A percentile compares a stretch with the other conserved stretches of the same genome.
Evolutionary conservation across 306 rosid species (phyloP).

Genomic region (Vigna nakashimae): DNA sequence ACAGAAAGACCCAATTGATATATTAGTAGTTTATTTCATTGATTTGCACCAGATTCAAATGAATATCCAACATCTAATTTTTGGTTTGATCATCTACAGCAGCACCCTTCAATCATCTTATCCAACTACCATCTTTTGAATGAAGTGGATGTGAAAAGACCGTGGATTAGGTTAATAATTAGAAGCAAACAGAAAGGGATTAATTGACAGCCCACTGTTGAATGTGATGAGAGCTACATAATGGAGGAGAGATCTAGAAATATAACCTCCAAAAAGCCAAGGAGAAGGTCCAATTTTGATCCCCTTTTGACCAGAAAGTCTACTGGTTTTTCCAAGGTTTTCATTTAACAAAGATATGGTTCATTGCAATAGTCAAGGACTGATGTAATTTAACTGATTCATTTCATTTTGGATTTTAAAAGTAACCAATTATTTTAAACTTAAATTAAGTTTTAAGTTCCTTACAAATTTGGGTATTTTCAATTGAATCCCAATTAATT

Average conservation of each 20-base stretch:
- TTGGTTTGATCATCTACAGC: not conserved
- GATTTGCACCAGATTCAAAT: not conserved
- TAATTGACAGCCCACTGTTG: conserved; percentile 1
- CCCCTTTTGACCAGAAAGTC: not conserved
- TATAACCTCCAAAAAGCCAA: not conserved
- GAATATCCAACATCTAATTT: not conserved
- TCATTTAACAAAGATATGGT: not conserved
- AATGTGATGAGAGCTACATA: not conserved
- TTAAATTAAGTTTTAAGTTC: no score
- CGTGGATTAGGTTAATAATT: not conserved
- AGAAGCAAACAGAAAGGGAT: not conserved
- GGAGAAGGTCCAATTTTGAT: not conserved
- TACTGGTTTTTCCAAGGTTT: not conserved
- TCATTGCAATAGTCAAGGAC: not conserved
- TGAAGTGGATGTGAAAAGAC: not conserved
- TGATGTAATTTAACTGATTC: not conserved
- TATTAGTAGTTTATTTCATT: conserved; percentile 4
- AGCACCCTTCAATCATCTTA: not conserved
- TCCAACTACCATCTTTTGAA: not conserved
- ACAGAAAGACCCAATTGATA: not conserved
- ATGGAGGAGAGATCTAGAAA: not conserved
- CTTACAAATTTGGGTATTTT: no score
- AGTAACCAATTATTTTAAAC: not conserved
- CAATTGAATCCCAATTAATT: no score
- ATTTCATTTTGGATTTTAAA: not conserved